Base-by-base conservation (phyloP, 352 stramenopile species). In the Pythium aristosporum region DNA sequence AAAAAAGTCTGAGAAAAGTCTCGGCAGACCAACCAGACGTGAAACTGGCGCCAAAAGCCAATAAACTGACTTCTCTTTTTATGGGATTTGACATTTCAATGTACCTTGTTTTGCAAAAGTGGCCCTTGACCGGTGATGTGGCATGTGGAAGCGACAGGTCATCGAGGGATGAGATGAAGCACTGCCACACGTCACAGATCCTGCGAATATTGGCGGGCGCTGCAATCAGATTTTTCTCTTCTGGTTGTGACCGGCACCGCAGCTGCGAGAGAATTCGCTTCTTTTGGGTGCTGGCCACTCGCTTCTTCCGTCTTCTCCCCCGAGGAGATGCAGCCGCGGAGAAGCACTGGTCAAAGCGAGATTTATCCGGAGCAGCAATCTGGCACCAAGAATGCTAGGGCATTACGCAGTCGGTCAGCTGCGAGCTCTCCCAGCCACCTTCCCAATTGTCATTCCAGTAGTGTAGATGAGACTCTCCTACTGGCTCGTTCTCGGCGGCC, bases 141-240 rank as follows among this genome's bases (percentile, higher is more conserved):
- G 23, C 21, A 23, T 48, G 62, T 16, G 46, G n/a, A 12, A 43
- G 47, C 34, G 48, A 63, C 62, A 47, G 48, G 47, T 28, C 54
- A 59, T 9, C 18, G 32, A 48, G 41, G 18, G 55, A 63, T 68
- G 53, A 46, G 46, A 48, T 39, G 9, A 11, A 5, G 15, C 20
- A 20, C 6, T 15, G 7, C 36, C 43, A 61, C 53, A 55, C 50
- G 51, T 62, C 62, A 44, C 54, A 61, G 47, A 52, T 39, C 50
- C 54, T n/a, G 25, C 3, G 36, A 13, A 36, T 16, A 52, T 15
- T 39, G 34, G 34, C 25, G 50, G 62, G 55, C 55, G 47, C 53
- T 36, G 62, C 55, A 62, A 54, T 57, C 55, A 59, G 62, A 68
- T 63, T 58, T 42, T 63, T 68, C 62, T 68, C 39, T 21, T 57